Evolutionary conservation across 306 rosid species (phyloP).

Genomic region (Cicer bijugum): DNA sequence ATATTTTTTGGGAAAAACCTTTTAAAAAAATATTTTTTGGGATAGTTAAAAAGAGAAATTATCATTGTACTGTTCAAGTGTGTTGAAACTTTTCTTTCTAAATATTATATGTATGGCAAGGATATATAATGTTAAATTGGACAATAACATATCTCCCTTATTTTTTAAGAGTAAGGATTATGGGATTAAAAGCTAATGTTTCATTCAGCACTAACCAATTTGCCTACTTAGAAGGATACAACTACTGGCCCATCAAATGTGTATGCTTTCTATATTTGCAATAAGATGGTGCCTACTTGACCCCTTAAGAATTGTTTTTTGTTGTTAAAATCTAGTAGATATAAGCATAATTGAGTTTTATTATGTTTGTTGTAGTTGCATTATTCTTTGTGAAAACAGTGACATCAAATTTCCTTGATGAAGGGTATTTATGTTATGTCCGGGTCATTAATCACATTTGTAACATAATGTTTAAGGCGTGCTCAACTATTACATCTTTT

Average conservation of each 20-base stretch:
- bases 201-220: slow-evolving; percentile 40
- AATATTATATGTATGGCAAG: slow-evolving; percentile 32
- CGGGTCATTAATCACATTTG: slow-evolving; percentile 37
- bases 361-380: slow-evolving; percentile 34
- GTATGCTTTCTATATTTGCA: slow-evolving; percentile 31
- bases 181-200: slow-evolving; percentile 38
- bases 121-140: slow-evolving; percentile 15
- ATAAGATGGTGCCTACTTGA: slow-evolving; percentile 35
- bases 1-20: not conserved
- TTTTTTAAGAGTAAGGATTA: slow-evolving; percentile 8
- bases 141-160: slow-evolving; percentile 8
- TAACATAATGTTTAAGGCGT: slow-evolving; percentile 33
- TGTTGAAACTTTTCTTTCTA: not conserved
- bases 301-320: slow-evolving; percentile 48
- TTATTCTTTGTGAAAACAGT: slow-evolving; percentile 48
- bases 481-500: slow-evolving; percentile 21
- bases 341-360: slow-evolving; percentile 46
- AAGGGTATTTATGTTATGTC: slow-evolving; percentile 41
- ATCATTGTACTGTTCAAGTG: slow-evolving; percentile 1
- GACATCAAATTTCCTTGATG: slow-evolving; percentile 50
- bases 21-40: not conserved
- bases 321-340: slow-evolving; percentile 49
- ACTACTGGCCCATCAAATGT: slow-evolving; percentile 41
- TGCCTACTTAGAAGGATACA: slow-evolving; percentile 53
- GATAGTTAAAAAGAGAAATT: not conserved